A percentile compares a stretch with the other conserved stretches of the same genome.
phyloP scores from a whole-genome alignment of 108 stramenopile genomes.

The Conticribra weissflogii region DNA sequence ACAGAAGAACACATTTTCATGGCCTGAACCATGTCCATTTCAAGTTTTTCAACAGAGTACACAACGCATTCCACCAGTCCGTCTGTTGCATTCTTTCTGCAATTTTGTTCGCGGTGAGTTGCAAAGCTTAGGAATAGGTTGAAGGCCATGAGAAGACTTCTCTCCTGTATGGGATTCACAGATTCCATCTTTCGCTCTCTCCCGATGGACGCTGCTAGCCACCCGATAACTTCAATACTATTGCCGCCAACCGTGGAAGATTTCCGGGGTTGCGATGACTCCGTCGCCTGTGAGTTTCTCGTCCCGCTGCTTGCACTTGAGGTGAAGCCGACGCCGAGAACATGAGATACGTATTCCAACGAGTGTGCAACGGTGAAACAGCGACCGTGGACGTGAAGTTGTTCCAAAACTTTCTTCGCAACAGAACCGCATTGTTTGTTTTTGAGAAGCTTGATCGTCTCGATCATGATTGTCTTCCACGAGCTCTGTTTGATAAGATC shows the following conservation, averaged over 20 bases:
- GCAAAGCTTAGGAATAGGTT: conserved; percentile 51
- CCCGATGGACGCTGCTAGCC: conserved; percentile 57
- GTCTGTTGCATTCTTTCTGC: conserved; percentile 50
- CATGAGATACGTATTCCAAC: conserved; percentile 47
- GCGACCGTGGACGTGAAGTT: conserved; percentile 61
- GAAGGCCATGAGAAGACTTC: conserved; percentile 37
- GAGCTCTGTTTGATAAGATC: conserved; percentile 49
- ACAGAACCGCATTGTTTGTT: conserved; percentile 56
- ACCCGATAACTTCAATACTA: conserved; percentile 54
- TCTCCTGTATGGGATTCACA: conserved; percentile 47
- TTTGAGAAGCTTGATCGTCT: conserved; percentile 58
- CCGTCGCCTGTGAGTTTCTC: conserved; percentile 13
- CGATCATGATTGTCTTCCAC: conserved; percentile 62
- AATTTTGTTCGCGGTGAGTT: conserved; percentile 57
- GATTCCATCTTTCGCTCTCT: conserved; percentile 46
- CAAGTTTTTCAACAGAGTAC: conserved; percentile 47
- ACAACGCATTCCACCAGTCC: conserved; percentile 50
- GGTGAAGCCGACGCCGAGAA: conserved; percentile 51
- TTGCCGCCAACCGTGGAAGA: conserved; percentile 23
- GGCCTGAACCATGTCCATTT: conserved; percentile 34
- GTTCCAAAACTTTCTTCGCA: conserved; percentile 50
- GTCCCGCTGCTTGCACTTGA: conserved; percentile 33
- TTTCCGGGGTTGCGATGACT: conserved; percentile 31
- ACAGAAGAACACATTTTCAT: conserved; percentile 42
- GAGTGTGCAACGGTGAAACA: conserved; percentile 57